These are phyloP conservation scores for Alternaria sp. DNA, from an alignment of 2,329 filamentous ascomycete genomes.

Conservation along the genomic window DNA sequence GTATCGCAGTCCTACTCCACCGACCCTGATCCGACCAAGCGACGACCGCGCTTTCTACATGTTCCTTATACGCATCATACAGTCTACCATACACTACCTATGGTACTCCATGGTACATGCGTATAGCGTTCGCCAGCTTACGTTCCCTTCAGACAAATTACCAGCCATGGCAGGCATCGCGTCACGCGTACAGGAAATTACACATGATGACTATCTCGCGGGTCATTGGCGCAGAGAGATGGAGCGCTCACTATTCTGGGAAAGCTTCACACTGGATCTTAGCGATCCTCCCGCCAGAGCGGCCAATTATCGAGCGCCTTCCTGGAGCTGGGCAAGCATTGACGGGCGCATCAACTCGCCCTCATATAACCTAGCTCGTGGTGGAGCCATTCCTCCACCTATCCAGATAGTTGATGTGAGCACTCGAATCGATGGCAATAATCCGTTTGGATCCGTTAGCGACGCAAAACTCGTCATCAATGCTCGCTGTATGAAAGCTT, in stretches of 20 bases:
- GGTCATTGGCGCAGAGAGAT: neutral
- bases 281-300: neutral
- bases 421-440: neutral
- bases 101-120: neutral
- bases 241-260: neutral
- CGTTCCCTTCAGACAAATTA: neutral
- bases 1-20: neutral
- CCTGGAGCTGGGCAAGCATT: neutral
- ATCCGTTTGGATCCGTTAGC: neutral
- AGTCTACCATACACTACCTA: accelerated
- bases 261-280: too few relatives aligned
- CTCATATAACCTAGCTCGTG: accelerated
- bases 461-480: neutral
- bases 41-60: neutral
- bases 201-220: neutral
- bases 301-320: neutral
- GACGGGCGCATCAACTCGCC: neutral
- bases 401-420: neutral
- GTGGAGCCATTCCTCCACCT: neutral
- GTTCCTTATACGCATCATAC: neutral
- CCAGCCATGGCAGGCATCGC: neutral
- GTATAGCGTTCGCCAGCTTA: neutral
- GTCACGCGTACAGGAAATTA: neutral
- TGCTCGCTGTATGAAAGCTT: neutral
- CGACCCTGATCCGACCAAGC: neutral